Base-by-base conservation (phyloP, 2,329 filamentous ascomycete species). In the Seiridium unicorne region DNA sequence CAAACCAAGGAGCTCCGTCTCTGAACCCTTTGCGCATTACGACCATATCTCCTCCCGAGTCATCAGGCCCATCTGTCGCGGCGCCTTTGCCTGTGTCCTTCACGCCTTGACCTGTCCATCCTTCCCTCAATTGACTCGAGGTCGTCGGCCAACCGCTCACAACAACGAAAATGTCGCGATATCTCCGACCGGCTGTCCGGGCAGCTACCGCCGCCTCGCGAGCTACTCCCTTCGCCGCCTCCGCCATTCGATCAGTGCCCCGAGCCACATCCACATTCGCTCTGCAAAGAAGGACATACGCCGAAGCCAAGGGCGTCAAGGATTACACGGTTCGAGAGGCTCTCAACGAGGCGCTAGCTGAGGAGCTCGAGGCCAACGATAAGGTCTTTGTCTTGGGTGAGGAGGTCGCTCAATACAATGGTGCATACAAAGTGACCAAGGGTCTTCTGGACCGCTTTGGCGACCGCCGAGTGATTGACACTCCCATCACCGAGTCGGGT, bases 351-450 rank as follows among this genome's bases (percentile, higher is more conserved):
- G 95, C 95, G 62, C 89, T 99, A 74, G 93, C 93, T 53, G 95
- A 99, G 83, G 95, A 99, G 85, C 88, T 99, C 78, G 93, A 97
- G 84, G 76, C 79, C 74, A 96, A 99, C 79, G 84, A 89, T 65
- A 98, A 97, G 84, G 93, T 97, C 70, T 99, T 97, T 78, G 82
- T 99, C 69, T 79, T 99, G 61, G 95, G 95, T 72, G 95, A 99
- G 84, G 95, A 99, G 83, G 95, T 99, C 73, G 95, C 95, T 72
- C 95, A 99, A 81, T 99, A 99, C 84, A 99, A 99, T 79, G 95
- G 95, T 84, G 94, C 94, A 74, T 99, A 99, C 88, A 99, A 99
- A 83, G 94, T 99, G 75, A 99, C 95, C 73, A 97, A 97, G 84
- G 95, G 95, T 69, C 87, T 99, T 65, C 79, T 98, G 72, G 95